Evolutionary conservation across 257 asterid genomes (phyloP).

Genomic region (Hygrophila difformis): DNA sequence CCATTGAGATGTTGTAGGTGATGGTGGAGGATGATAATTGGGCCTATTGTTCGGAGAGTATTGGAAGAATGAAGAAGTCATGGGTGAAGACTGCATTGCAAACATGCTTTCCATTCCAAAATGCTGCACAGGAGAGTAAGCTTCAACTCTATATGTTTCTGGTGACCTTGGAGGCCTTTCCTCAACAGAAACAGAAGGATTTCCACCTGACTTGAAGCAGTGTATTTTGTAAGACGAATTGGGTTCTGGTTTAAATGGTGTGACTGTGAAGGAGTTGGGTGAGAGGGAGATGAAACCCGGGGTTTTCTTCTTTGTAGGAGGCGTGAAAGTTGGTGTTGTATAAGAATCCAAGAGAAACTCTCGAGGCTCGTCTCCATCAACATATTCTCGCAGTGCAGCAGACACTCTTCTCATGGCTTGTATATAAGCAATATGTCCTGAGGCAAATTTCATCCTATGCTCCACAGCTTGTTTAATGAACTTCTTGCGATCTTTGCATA

Average conservation of each 20-base stretch:
- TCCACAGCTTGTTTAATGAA: conserved; percentile 90
- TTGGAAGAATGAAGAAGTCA: conserved; percentile 43
- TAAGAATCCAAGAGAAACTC: conserved; percentile 58
- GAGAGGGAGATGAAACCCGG: conserved; percentile 66
- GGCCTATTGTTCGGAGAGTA: conserved; percentile 58
- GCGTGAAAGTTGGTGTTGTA: conserved; percentile 36
- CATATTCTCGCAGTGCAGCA: conserved; percentile 74
- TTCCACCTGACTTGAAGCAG: conserved; percentile 63
- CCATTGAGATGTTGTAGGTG: conserved; percentile 85
- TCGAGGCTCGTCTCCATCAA: conserved; percentile 77
- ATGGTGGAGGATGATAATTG: conserved; percentile 47
- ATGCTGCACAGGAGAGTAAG: conserved; percentile 59
- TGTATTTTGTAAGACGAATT: conserved; percentile 45
- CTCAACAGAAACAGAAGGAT: conserved; percentile 63
- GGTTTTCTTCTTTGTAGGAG: conserved; percentile 43
- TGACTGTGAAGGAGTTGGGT: conserved; percentile 50
- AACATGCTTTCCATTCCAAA: conserved; percentile 69
- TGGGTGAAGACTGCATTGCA: conserved; percentile 51
- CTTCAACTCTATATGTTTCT: conserved; percentile 55
- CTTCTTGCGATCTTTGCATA: conserved; percentile 83
- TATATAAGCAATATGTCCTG: conserved; percentile 81
- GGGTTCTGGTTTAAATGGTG: conserved; percentile 35
- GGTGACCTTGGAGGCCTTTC: conserved; percentile 80
- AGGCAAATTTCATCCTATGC: conserved; percentile 58
- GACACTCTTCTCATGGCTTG: conserved; percentile 82